phyloP scores from a whole-genome alignment of 257 asterid genomes.

The Solanum habrochaites region DNA sequence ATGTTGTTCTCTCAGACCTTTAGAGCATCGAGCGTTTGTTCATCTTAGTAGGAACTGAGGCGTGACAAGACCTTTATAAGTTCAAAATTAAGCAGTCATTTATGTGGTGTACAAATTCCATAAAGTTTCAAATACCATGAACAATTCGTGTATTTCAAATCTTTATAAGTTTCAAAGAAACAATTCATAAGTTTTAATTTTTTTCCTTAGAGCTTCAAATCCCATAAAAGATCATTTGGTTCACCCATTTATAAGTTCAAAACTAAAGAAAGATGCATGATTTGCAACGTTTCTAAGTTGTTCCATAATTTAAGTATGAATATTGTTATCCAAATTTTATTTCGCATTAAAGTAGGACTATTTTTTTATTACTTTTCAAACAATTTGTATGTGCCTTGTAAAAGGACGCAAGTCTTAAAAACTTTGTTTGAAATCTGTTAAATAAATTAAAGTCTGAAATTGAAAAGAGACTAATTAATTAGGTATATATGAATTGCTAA shows the following conservation, averaged over 20 bases:
- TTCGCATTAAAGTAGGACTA: too few relatives aligned
- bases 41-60: too few relatives aligned
- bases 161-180: too few relatives aligned
- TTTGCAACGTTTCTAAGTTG: background rate
- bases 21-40: too few relatives aligned
- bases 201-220: too few relatives aligned
- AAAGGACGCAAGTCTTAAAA: too few relatives aligned
- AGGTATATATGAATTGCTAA: background rate
- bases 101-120: background rate
- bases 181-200: background rate
- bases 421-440: too few relatives aligned
- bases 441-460: too few relatives aligned
- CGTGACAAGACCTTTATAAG: background rate
- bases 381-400: background rate
- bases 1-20: too few relatives aligned
- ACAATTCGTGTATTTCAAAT: background rate
- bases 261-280: background rate
- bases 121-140: background rate
- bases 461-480: too few relatives aligned
- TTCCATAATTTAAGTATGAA: background rate
- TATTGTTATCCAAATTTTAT: background rate
- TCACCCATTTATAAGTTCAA: background rate
- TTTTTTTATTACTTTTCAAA: background rate
- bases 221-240: too few relatives aligned
- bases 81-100: background rate